Evolutionary conservation across 1,139 yeast species (phyloP), one percentile per base, ranked within the genome.

Genomic region (Nakaseomyces bracarensis): DNA sequence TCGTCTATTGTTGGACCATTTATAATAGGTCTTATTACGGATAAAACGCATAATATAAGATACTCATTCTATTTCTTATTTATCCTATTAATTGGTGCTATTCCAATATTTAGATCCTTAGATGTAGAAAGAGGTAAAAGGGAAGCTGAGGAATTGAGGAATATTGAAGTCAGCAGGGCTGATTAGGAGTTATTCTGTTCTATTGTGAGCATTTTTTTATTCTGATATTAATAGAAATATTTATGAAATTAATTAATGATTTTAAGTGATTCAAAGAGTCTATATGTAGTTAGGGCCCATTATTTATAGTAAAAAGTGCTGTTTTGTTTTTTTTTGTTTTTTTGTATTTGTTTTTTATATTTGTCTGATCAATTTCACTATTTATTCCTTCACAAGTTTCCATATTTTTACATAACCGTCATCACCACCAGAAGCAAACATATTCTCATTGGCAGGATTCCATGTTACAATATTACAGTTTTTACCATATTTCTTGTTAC

Each of bases 401-500:
- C 89, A 82, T 4, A 82, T 68, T 50, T 75, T 77, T 2, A 81
- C 80, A 21, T 67, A 58, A 13, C 75, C 73, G 60, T 87, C 96
- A 61, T 87, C 96, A 14, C 94, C 85, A 14, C 87, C 93, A 26
- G 93, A 80, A 20, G 85, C 87, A 75, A 87, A 79, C 57, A 79
- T 61, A 34, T 69, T 65, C 22, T 77, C 77, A 44, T 56, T 60
- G 29, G 45, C 64, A 38, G 72, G 74, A 44, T 79, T 78, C 94
- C 95, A 87, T 46, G 80, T 77, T 4, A 87, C 93, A 15, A 55
- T 54, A 45, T 60, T 60, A 42, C 64, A 60, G 36, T 58, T 58
- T 35, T 55, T 56, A 3, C 58, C 55, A 29, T 47, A 43, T 35
- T 53, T 51, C 40, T 51, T 54, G 23, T 38, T 48, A 13, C 16